Evolutionary conservation across 2,329 filamentous ascomycete species (phyloP), one percentile per base, ranked within the genome.

Genomic region (Colletotrichum sp.): DNA sequence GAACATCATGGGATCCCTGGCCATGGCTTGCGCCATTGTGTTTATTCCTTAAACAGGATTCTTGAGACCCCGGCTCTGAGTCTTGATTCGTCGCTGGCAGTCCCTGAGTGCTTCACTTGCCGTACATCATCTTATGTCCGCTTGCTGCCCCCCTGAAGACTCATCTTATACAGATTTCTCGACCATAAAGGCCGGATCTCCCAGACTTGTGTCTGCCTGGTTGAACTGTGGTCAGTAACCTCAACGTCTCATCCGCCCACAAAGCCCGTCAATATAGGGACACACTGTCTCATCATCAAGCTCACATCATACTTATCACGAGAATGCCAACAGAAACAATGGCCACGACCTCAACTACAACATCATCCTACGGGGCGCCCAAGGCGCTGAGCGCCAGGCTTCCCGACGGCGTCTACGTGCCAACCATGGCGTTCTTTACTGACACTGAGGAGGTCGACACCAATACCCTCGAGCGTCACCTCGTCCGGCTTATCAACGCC

Each of bases 401-500:
- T 3, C 75, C 71, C 8, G 71, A 72, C 55, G 84, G 84, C 64
- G 82, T 86, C 67, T 86, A 86, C 79, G 83, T 85, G 6, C 84
- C 84, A 36, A 84, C 83, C 8, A 78, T 85, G 52, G 82, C 81
- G 5, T 86, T 85, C 79, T 85, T 86, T 80, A 82, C 81, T 5
- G 74, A 80, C 1, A 79, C 82, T 4, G 84, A 85, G 57, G 82
- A 84, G 4, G 65, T 85, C 25, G 82, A 85, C 67, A 78, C 78
- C 8, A 74, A 79, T 9, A 80, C 81, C 4, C 81, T 84, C 64
- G 81, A 83, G 68, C 78, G 79, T 32, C 84, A 86, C 59, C 77
- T 85, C 61, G 80, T 84, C 64, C 81, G 83, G 48, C 80, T 85
- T 11, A 68, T 91, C 61, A 83, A 89, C 72, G 89, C 92, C 27